A percentile compares a stretch with the other conserved stretches of the same genome.
These are phyloP conservation scores for Penicillium crystallinum DNA, from an alignment of 495 filamentous ascomycete genomes.

Conservation along the genomic window DNA sequence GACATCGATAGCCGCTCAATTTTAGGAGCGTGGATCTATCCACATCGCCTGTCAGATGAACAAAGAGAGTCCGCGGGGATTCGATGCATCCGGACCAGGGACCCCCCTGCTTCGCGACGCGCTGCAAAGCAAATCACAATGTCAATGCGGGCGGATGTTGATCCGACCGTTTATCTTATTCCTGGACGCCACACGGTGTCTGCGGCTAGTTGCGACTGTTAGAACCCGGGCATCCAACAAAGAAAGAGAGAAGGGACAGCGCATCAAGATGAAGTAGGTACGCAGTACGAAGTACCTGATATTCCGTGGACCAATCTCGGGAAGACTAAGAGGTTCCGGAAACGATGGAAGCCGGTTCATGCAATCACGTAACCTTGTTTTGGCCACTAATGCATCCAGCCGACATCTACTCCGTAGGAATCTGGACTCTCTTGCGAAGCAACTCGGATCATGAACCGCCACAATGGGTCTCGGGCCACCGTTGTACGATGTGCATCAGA, in stretches of 20 bases:
- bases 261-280: too few species aligned
- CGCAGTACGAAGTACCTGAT: too few species aligned
- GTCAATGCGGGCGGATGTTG: background rate
- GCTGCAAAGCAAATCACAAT: slow-evolving; percentile 2
- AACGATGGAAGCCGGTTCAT: slow-evolving; percentile 22
- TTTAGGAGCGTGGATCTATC: slow-evolving; percentile 1
- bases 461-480: slow-evolving; percentile 12
- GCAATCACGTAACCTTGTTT: slow-evolving; percentile 24
- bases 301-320: background rate
- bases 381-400: slow-evolving; percentile 32
- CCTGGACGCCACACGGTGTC: background rate
- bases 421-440: too few species aligned
- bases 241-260: too few species aligned
- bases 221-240: background rate
- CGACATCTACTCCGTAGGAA: slow-evolving; percentile 5
- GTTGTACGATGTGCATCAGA: slow-evolving; percentile 4
- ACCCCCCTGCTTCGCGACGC: background rate
- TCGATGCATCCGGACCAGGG: background rate
- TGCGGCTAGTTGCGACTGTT: background rate
- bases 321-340: slow-evolving; percentile 5
- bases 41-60: slow-evolving; percentile 1
- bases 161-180: slow-evolving; percentile 3
- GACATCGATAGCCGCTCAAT: background rate
- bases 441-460: slow-evolving; percentile 10
- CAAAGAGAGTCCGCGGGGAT: slow-evolving; percentile 3